Percentiles rank a stretch among this genome's conserved stretches.
Conservation (phyloP, 1,284 basidiomycete species). For the Psilocybe mexicana region DNA sequence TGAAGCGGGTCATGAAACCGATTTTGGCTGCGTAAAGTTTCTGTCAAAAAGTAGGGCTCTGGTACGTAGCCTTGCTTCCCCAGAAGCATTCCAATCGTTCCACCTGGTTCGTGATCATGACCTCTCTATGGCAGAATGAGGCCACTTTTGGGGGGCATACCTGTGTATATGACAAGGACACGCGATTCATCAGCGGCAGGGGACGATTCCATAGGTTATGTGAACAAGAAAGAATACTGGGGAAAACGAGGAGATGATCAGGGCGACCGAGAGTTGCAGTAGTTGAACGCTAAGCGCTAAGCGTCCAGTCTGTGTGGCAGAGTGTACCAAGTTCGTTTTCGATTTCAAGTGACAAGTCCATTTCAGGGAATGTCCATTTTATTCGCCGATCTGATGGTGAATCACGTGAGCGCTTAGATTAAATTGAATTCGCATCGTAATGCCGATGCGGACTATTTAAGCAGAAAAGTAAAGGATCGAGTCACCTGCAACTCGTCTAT, state of each 20-base stretch:
- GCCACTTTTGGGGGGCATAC: conserved; percentile 16
- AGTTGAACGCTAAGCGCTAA: too few species aligned
- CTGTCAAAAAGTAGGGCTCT: conserved; percentile 85
- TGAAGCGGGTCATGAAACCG: conserved; percentile 86
- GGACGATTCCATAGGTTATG: conserved; percentile 44
- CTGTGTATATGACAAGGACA: conserved; percentile 80
- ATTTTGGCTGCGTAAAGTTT: conserved; percentile 77
- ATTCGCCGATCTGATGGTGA: neutral
- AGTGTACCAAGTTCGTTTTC: too few species aligned
- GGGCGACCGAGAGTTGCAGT: neutral
- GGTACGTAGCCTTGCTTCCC: conserved; percentile 82
- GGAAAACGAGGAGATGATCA: neutral
- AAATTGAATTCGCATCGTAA: neutral
- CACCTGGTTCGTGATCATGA: conserved; percentile 49
- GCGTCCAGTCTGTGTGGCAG: too few species aligned
- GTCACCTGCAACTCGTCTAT: neutral
- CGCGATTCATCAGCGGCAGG: conserved; percentile 67
- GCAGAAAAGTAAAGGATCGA: neutral
- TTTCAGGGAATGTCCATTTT: neutral
- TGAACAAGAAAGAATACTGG: neutral
- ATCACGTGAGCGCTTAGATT: conserved; percentile 12
- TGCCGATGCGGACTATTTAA: neutral
- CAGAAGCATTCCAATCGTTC: conserved; percentile 87
- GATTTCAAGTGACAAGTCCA: too few species aligned
- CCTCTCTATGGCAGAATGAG: neutral